These are phyloP conservation scores for Nephromyces sp. DNA, from an alignment of 169 alveolate genomes.

Conservation along the genomic window DNA sequence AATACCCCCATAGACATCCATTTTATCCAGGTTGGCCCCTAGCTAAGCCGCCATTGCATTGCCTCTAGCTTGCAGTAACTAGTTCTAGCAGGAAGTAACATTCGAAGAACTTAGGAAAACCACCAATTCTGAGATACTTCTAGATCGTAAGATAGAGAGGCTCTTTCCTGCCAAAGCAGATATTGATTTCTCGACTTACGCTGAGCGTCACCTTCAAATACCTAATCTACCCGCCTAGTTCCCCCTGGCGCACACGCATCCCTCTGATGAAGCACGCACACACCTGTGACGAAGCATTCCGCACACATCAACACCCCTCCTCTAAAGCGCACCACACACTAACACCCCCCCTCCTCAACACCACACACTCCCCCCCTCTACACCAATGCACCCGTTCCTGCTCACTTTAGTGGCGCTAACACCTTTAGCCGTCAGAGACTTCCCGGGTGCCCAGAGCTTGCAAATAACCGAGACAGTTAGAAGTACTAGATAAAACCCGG, in stretches of 20 bases:
- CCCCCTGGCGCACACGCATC: not conserved
- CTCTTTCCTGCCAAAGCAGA: no score
- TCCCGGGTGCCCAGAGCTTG: slow-evolving; percentile 24
- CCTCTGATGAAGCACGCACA: not conserved
- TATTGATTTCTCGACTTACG: no score
- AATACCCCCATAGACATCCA: no score
- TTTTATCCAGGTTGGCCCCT: no score
- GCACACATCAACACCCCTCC: not conserved
- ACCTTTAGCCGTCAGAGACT: slow-evolving; percentile 17
- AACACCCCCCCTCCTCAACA: not conserved
- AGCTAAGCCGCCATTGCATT: no score
- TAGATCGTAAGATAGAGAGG: no score
- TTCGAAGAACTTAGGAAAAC: no score
- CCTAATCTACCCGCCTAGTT: no score
- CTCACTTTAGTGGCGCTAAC: not conserved
- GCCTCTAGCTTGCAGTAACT: no score
- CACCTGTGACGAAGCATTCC: not conserved
- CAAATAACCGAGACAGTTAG: slow-evolving; percentile 3
- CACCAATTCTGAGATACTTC: no score
- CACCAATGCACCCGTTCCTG: not conserved
- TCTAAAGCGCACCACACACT: not conserved
- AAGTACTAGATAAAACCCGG: slow-evolving; percentile 13
- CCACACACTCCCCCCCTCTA: not conserved
- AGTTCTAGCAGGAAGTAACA: no score
- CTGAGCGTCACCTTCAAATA: no score